A percentile compares a stretch with the other conserved stretches of the same genome.
These are phyloP conservation scores for Ascochyta lentis DNA, from an alignment of 2,329 filamentous ascomycete genomes.

Conservation along the genomic window DNA sequence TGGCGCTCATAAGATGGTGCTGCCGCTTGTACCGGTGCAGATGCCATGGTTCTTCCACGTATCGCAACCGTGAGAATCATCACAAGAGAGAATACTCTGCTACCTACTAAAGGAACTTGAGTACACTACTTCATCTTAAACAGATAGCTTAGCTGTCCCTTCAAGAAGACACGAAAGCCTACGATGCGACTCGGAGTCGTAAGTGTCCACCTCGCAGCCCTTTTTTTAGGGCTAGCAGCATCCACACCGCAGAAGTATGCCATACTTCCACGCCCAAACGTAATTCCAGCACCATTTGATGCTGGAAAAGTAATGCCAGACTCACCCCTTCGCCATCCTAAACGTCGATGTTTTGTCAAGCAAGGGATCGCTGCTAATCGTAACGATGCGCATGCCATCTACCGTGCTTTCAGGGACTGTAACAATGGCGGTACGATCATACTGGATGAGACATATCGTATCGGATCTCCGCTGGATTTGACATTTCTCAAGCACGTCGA, in stretches of 20 bases:
- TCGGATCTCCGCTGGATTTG: conserved; percentile 66
- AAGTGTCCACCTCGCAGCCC: neutral
- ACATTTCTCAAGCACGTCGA: conserved; percentile 67
- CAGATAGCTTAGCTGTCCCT: neutral
- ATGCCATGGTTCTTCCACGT: neutral
- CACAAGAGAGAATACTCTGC: neutral
- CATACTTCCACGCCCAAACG: neutral
- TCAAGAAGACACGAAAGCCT: neutral
- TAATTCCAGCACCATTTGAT: conserved; percentile 2
- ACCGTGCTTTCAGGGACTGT: conserved; percentile 60
- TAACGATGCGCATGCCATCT: conserved; percentile 56
- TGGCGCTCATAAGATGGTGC: neutral
- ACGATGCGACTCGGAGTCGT: neutral
- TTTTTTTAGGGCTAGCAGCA: neutral
- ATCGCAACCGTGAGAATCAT: neutral
- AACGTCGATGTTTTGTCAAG: conserved; percentile 6
- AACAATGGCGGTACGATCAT: conserved; percentile 65
- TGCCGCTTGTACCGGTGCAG: neutral
- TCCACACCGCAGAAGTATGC: neutral
- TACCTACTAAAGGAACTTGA: neutral
- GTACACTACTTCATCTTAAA: neutral
- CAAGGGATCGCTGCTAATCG: conserved; percentile 27
- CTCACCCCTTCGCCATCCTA: conserved; percentile 5
- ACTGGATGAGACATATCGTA: conserved; percentile 37
- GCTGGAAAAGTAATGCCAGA: neutral